phyloP scores from a whole-genome alignment of 2,329 filamentous ascomycete species.

The Daldinia sp. region DNA sequence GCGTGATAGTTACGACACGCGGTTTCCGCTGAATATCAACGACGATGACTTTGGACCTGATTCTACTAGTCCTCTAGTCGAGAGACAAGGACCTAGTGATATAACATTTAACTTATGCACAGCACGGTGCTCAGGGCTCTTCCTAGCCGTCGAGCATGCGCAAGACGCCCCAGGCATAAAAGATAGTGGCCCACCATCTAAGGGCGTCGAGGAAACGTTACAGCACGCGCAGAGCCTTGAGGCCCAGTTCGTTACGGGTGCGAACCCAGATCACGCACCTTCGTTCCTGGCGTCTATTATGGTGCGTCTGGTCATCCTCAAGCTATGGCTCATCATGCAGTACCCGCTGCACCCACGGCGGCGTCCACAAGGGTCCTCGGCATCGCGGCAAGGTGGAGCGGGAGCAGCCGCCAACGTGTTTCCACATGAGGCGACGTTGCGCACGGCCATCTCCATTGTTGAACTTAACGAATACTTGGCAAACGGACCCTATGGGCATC shows the following conservation, averaged over 20 bases:
- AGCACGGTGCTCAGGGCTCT: conserved; percentile 51
- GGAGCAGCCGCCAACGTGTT: conserved; percentile 36
- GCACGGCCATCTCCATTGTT: conserved; percentile 57
- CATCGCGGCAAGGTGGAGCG: background rate
- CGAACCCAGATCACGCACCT: conserved; percentile 46
- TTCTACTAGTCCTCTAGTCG: conserved; percentile 47
- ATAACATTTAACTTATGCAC: conserved; percentile 53
- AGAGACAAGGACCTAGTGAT: conserved; percentile 52
- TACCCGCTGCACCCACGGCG: conserved; percentile 53
- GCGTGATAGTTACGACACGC: conserved; percentile 55
- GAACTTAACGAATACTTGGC: conserved; percentile 50
- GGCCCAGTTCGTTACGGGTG: conserved; percentile 49
- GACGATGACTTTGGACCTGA: conserved; percentile 59
- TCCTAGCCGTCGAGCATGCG: conserved; percentile 51
- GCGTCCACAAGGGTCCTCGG: background rate
- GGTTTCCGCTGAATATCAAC: conserved; percentile 61
- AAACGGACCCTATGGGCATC: conserved; percentile 48
- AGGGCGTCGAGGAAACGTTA: conserved; percentile 53
- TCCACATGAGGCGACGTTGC: conserved; percentile 54
- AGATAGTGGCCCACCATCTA: conserved; percentile 13
- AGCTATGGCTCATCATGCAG: conserved; percentile 56
- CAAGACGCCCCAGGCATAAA: conserved; percentile 25
- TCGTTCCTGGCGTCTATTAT: conserved; percentile 52
- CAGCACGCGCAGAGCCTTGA: conserved; percentile 52
- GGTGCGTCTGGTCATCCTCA: conserved; percentile 55